Evolutionary conservation across 495 filamentous ascomycete species (phyloP), one percentile per base, ranked within the genome.

Genomic region (Penicillium dipodomyicola): DNA sequence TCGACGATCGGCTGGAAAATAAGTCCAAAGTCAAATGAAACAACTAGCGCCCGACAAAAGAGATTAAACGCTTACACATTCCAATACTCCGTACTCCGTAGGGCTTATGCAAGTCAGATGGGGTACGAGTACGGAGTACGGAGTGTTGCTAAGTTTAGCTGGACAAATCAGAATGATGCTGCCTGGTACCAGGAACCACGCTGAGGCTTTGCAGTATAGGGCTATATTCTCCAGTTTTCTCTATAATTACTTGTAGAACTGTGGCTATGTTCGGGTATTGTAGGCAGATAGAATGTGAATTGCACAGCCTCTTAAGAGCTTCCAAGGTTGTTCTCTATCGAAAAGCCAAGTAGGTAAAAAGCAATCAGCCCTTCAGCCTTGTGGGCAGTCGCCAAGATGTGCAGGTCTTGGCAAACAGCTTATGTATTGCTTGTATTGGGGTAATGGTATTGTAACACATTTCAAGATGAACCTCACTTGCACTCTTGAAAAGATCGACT

Each of bases 1-100:
- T 65, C 60, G 60, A 61, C 60, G 64, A 66, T 64, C 64, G 58
- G 55, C 61, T 54, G 41, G 27, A 54, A 52, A 52, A 29, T 49
- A 20, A 40, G n/a, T 1, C 19, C 11, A 45, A 15, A 40, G n/a
- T 1, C 29, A n/a, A 45, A 15, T 46, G 52, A 39, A 54, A 46
- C 42, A 19, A 43, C 17, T 54, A 55, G 58, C 47, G 54, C 22
- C 25, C 52, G 35, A 37, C 6, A 29, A 7, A 29, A 2, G n/a
- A 39, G n/a, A 39, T 39, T 39, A 39, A n/a, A 37, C 33, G 33
- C 33, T n/a, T 33, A 33, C 30, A 10, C 33, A 37, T 33, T 33
- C 32, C 12, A 14, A 33, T 33, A 12, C 33, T 6, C n/a, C 9
- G 8, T 33, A 12, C 33, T 6, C n/a, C 9, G 8, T 7, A 11